Evolutionary conservation across 768 basidiomycete genomes (phyloP), one percentile per base, ranked within the genome.

Genomic region (Agrocybe chaxingu): DNA sequence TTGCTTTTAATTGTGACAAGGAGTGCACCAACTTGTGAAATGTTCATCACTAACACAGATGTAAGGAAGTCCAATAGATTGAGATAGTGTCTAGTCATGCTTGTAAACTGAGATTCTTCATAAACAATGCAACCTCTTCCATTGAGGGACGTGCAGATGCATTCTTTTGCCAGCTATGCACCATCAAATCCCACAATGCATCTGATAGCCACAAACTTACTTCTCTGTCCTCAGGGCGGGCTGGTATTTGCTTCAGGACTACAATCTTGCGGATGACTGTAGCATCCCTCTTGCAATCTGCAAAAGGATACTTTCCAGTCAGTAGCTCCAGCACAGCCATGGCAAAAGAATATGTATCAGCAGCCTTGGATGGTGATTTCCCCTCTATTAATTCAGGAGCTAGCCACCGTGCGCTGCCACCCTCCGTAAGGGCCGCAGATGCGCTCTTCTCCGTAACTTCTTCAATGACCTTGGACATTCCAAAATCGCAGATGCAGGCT

Each of bases 311-410:
- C 59, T 78, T 73, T 29, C 69, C 70, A 4, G 83, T 84, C 31
- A 81, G 59, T 43, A 83, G 72, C 55, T 85, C 83, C 19, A 85
- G 69, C 32, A 80, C 69, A 9, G 78, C 72, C 84, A 85, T 85
- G 8, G 75, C 77, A 47, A 74, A 85, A 3, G 80, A 79, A 53
- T 83, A 85, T 0, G 76, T 67, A 57, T 85, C 84, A 9, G 77
- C 72, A 39, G 67, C 66, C 59, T 66, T 74, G 8, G 78, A 80
- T 0, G 75, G 75, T 36, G 66, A 65, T 37, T 66, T 70, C n/a
- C 73, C 74, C 12, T 73, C 66, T 44, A 77, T 77, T 44, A 84
- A 65, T 57, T 84, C 82, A 1, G 84, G 84, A 7, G 84, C 80
- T 30, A 80, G 69, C 82, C 82, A 85, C 7, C 84, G 75, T 33